These are phyloP conservation scores for Massariosphaeria phaeospora DNA, from an alignment of 495 filamentous ascomycete genomes.

Conservation along the genomic window DNA sequence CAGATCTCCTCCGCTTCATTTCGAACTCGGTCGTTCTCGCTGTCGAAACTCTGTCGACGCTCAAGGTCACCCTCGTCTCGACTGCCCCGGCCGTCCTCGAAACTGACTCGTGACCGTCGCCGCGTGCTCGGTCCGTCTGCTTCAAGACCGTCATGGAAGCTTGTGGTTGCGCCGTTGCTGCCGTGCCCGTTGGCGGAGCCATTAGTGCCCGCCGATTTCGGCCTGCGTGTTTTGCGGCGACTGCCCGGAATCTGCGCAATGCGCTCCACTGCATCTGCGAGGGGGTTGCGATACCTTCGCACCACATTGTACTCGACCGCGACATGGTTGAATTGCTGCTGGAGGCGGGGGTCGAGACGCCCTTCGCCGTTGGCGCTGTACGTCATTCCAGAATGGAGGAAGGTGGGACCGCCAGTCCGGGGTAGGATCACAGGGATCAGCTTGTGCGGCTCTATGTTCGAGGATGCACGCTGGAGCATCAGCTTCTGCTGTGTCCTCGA, in stretches of 20 bases:
- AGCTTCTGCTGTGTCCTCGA: constrained; percentile 68
- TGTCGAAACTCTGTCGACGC: constrained; percentile 29
- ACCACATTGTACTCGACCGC: constrained; percentile 63
- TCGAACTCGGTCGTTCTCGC: constrained; percentile 17
- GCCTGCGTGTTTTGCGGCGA: constrained; percentile 39
- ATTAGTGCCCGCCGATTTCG: constrained; percentile 32
- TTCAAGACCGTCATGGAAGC: constrained; percentile 24
- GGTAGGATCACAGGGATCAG: constrained; percentile 43
- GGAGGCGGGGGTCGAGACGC: constrained; percentile 46
- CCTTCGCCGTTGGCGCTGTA: constrained; percentile 41
- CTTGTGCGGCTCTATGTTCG: constrained; percentile 53
- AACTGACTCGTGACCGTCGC: constrained; percentile 27
- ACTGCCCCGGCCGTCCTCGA: constrained; percentile 19
- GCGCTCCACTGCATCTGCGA: constrained; percentile 54
- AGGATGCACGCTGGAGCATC: constrained; percentile 63
- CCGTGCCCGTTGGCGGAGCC: constrained; percentile 19
- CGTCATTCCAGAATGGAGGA: constrained; percentile 38
- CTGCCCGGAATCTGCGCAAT: constrained; percentile 48
- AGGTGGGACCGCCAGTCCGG: constrained; percentile 37
- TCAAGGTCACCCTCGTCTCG: constrained; percentile 24
- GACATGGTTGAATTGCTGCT: constrained; percentile 56
- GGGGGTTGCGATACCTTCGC: constrained; percentile 62
- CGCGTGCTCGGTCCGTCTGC: constrained; percentile 10
- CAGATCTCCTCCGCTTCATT: constrained; percentile 36
- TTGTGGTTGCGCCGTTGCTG: constrained; percentile 25